Conservation (phyloP, 1,284 basidiomycete genomes). For the Volvariella volvacea region DNA sequence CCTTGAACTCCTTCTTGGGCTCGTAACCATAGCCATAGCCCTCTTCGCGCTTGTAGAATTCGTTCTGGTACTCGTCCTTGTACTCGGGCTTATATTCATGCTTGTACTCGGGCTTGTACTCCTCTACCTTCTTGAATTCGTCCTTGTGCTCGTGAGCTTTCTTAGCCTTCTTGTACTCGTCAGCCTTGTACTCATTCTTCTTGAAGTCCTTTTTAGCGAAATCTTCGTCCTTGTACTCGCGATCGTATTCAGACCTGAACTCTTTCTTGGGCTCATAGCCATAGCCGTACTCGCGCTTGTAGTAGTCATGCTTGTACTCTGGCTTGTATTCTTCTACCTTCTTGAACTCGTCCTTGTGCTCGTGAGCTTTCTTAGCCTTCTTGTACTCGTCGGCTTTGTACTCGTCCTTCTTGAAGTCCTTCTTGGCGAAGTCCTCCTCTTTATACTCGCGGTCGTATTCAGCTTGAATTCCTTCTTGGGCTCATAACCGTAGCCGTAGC, state of each 20-base stretch:
- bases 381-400: not conserved
- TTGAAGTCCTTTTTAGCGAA: not conserved
- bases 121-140: conserved; percentile 1
- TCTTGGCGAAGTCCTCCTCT: not conserved
- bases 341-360: conserved; percentile 1
- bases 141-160: conserved; percentile 2
- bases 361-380: conserved; percentile 1
- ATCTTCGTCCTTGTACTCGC: not conserved
- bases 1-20: not conserved
- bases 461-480: not conserved
- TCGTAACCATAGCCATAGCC: not conserved
- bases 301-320: not conserved
- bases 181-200: not conserved
- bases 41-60: not conserved
- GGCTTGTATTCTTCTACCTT: not conserved
- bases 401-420: conserved; percentile 1
- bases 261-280: not conserved
- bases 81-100: not conserved
- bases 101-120: not conserved
- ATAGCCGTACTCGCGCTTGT: conserved; percentile 1
- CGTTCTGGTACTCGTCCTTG: not conserved
- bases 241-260: not conserved
- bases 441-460: not conserved
- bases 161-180: not conserved
- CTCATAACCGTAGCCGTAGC: not conserved